These are phyloP conservation scores for Taphrina pruni DNA, from an alignment of 1,139 yeast species.

Conservation along the genomic window DNA sequence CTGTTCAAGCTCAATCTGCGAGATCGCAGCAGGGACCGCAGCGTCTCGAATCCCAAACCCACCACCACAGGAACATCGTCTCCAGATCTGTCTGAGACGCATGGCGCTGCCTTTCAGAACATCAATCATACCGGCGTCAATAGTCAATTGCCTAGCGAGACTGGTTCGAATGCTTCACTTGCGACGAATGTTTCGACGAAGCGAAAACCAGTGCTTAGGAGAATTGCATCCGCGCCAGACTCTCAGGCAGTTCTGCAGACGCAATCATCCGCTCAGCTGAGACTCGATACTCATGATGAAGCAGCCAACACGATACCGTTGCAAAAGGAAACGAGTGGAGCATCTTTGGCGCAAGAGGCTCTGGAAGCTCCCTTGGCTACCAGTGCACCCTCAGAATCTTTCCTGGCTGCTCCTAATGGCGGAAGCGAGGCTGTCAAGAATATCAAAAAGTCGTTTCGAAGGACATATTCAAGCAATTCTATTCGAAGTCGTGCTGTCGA, in stretches of 20 bases:
- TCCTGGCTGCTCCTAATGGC: conserved; percentile 2
- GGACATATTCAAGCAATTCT: conserved; percentile 74
- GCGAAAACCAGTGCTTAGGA: conserved; percentile 15
- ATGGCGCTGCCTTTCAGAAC: neutral
- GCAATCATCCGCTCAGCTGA: neutral
- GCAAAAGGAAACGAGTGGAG: neutral
- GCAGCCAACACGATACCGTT: neutral
- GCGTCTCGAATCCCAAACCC: conserved; percentile 36
- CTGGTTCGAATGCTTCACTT: neutral
- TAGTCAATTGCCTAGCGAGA: conserved; percentile 6
- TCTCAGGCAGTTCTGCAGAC: conserved; percentile 1
- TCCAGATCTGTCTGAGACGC: conserved; percentile 5
- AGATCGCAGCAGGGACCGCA: conserved; percentile 37
- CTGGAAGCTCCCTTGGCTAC: conserved; percentile 13
- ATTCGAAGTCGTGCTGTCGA: conserved; percentile 76
- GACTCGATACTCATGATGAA: neutral
- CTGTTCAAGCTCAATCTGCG: conserved; percentile 36
- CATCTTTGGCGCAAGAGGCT: neutral
- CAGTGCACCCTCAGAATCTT: conserved; percentile 22
- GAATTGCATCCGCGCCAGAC: conserved; percentile 39
- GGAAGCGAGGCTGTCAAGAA: conserved; percentile 16
- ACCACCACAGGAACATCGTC: neutral
- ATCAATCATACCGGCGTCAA: neutral
- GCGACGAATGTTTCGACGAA: neutral
- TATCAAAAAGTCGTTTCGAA: conserved; percentile 44